Base-by-base conservation (phyloP, 306 rosid genomes). In the Mimosa bimucronata region DNA sequence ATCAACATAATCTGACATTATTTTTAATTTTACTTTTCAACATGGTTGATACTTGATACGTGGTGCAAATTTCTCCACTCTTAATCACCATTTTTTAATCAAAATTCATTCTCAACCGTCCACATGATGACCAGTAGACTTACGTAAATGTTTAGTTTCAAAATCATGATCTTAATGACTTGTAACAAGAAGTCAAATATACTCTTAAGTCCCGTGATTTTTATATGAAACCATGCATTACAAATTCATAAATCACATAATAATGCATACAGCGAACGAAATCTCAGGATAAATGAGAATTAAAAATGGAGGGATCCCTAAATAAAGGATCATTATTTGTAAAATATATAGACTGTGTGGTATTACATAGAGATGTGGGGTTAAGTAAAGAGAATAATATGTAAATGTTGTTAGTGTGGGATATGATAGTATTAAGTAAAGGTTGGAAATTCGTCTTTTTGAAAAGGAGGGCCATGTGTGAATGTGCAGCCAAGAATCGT, bases 401-500 rank as follows among this genome's bases (percentile, higher is more conserved):
- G 6, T 65, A 2, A 7, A 76, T 67, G 57, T 84, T 77, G 46
- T 11, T 45, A 15, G 50, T 68, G 79, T n/a, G 58, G 62, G 62
- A 53, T 53, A 53, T 53, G 61, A 75, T 75, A 73, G 76, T 82
- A n/a, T n/a, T n/a, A 69, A 75, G 85, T 3, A 46, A 46, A 48
- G 19, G 76, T 83, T 38, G 15, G 31, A 80, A 48, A 38, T 67
- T 81, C 74, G 46, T 58, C 79, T 71, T 83, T 70, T 53, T 81
- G 46, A 78, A 46, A 73, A 66, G 73, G 21, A 57, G 30, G 40
- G 73, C 74, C 82, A 81, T 85, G 90, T 87, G 88, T 85, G 78
- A 42, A 26, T 81, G 85, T 83, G 87, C 75, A 80, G 81, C 87
- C 88, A 87, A 79, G 88, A 83, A 87, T 87, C 89, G 76, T 82